Evolutionary conservation across 1,139 yeast genomes (phyloP), one percentile per base, ranked within the genome.

Genomic region (Kluyveromyces sp.): DNA sequence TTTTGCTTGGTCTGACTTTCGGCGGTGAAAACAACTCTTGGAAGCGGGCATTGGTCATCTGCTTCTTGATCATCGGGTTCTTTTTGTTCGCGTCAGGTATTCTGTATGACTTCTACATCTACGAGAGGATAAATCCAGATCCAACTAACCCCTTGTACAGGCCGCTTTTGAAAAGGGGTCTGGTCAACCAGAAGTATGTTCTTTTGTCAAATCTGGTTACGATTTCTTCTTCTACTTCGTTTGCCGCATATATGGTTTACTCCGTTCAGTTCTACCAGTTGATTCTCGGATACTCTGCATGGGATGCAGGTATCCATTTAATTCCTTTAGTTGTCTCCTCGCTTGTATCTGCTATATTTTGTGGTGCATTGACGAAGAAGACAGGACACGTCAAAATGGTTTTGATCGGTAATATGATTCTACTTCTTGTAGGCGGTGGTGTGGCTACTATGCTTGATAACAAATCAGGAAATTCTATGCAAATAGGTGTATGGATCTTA

Each of bases 221-320:
- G n/a, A 53, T 57, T 31, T 47, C 50, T 16, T 39, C 41, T 3
- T 48, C 52, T 38, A 33, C 39, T 29, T 54, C 52, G 4, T 56
- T 46, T 33, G 48, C 49, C 36, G 32, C 48, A 28, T 53, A 49
- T 39, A 39, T 47, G 26, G 44, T 49, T 12, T 56, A 52, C 41
- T 35, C 51, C n/a, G 52, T 57, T 30, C 59, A 55, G 36, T 57
- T 46, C 41, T 57, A 51, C 45, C 61, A 57, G 47, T 29, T 57
- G 36, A 47, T 57, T 17, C 46, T 42, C 36, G 42, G 50, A 28
- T 42, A 50, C 22, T 34, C 51, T 17, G 75, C 86, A 1, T 71
- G 76, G 66, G 67, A 70, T 46, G 75, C 86, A 0, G 85, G 87
- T 31, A 64, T 80, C 34, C 74, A 74, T 49, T 58, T 78, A 49